phyloP scores from a whole-genome alignment of 164 flowering plant species.

The Magnolia sinica region DNA sequence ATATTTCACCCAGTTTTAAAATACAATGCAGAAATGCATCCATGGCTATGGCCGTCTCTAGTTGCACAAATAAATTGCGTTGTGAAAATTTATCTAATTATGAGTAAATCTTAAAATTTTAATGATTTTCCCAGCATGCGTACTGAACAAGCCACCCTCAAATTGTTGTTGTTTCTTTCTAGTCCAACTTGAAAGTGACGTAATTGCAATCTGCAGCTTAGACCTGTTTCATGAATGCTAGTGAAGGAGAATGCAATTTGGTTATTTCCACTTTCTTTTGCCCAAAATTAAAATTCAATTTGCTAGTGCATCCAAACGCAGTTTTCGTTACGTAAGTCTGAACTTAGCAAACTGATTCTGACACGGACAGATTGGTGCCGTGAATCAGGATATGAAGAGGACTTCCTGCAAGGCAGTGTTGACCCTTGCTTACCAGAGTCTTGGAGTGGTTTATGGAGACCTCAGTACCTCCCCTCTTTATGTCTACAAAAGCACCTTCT shows the following conservation, averaged over 20 bases:
- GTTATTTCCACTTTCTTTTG: background rate
- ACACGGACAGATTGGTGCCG: background rate
- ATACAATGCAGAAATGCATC: too few relatives aligned
- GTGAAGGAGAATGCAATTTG: too few relatives aligned
- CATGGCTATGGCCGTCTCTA: too few relatives aligned
- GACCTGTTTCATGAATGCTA: background rate
- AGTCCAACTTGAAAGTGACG: background rate
- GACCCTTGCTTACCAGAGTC: constrained; percentile 71
- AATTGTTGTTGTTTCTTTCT: too few relatives aligned
- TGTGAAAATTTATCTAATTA: too few relatives aligned
- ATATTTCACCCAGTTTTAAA: too few relatives aligned
- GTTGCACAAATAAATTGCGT: too few relatives aligned
- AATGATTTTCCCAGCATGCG: too few relatives aligned
- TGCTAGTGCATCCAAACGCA: background rate
- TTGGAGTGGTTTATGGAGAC: constrained; percentile 79
- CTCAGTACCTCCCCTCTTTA: constrained; percentile 80
- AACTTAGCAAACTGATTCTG: background rate
- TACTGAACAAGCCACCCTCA: background rate
- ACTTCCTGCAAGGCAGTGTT: constrained; percentile 39
- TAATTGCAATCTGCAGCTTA: background rate
- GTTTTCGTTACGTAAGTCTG: background rate
- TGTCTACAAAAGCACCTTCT: constrained; percentile 70
- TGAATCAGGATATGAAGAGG: constrained; percentile 47
- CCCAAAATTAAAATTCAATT: background rate
- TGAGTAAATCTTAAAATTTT: background rate